Evolutionary conservation across 495 filamentous ascomycete genomes (phyloP), one percentile per base, ranked within the genome.

Genomic region (Trichoderma reesei): DNA sequence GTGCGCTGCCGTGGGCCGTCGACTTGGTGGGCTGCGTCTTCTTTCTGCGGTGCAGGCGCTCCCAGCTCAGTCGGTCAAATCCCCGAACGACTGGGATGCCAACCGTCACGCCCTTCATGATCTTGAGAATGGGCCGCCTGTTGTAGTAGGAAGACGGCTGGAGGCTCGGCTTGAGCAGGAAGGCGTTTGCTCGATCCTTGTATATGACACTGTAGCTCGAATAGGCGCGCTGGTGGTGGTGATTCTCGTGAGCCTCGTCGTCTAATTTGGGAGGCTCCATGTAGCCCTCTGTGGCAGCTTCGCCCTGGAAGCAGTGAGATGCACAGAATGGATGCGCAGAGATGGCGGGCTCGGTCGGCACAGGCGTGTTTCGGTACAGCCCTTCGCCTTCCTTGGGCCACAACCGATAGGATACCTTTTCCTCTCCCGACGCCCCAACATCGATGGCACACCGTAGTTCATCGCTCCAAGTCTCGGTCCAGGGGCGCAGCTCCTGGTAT

Each of bases 381-480:
- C 76, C 79, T 56, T 69, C 66, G 13, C 75, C 67, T 3, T 78
- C 75, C 48, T 87, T 84, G 0, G 89, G 86, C 90, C 90, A 96
- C 5, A 97, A 76, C 10, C 79, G 83, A 72, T 96, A 87, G 16
- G 87, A 80, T 6, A 97, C 85, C 74, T 97, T 98, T 73, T 92
- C 83, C 72, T 98, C 94, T 2, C 93, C 94, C 63, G 90, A 82
- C 9, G 91, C 85, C 0, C 94, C 94, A 65, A 96, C 90, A 59
- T 96, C 90, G 10, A 96, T 80, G 14, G 94, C 96, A 71, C 90
- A 95, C 66, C 88, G 87, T 13, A 98, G 80, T 73, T 98, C 92
- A 72, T 97, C 92, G 59, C 83, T 83, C 91, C 95, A 98, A 1
- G 93, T 96, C 67, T 94, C 83, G 1, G 90, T 92, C 89, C 92